Percentiles rank a stretch among this genome's conserved stretches.
Conservation (phyloP, 768 basidiomycete genomes). For the Rhizopogon rudus region DNA sequence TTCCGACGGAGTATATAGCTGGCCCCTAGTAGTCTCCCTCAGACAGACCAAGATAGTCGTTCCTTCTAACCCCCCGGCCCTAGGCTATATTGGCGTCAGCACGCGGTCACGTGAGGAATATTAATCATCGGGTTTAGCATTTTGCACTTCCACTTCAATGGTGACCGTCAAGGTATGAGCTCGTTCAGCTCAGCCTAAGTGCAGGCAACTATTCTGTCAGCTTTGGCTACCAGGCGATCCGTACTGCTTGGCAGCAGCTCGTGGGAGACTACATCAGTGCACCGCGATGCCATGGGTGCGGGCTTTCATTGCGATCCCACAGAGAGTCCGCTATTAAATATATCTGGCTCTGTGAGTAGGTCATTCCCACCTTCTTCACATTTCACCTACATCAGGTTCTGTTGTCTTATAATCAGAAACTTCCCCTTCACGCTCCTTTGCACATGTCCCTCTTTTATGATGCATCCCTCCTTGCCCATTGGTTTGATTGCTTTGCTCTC, state of each 20-base stretch:
- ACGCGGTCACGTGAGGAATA: neutral
- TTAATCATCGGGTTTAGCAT: too few species aligned
- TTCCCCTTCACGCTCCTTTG: neutral
- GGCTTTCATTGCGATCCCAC: neutral
- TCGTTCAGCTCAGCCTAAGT: too few species aligned
- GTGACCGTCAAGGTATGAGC: neutral
- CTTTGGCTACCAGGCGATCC: neutral
- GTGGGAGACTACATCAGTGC: neutral
- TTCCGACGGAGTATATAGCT: too few species aligned
- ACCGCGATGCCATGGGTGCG: neutral
- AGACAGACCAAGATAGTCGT: too few species aligned
- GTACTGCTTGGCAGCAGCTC: neutral
- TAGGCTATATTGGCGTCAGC: too few species aligned
- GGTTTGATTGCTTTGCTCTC: slow-evolving; percentile 8
- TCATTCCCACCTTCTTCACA: slow-evolving; percentile 10
- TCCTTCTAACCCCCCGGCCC: too few species aligned
- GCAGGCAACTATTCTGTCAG: too few species aligned
- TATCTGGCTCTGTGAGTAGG: slow-evolving; percentile 3
- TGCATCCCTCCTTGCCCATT: slow-evolving; percentile 7
- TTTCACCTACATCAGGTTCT: slow-evolving; percentile 3
- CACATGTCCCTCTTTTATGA: slow-evolving; percentile 6
- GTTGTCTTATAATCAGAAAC: slow-evolving; percentile 7
- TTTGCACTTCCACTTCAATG: neutral
- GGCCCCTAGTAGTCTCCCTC: too few species aligned
- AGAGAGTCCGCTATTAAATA: slow-evolving; percentile 8